Evolutionary conservation across 805 yeast species (phyloP).

Genomic region (Candida koratica): DNA sequence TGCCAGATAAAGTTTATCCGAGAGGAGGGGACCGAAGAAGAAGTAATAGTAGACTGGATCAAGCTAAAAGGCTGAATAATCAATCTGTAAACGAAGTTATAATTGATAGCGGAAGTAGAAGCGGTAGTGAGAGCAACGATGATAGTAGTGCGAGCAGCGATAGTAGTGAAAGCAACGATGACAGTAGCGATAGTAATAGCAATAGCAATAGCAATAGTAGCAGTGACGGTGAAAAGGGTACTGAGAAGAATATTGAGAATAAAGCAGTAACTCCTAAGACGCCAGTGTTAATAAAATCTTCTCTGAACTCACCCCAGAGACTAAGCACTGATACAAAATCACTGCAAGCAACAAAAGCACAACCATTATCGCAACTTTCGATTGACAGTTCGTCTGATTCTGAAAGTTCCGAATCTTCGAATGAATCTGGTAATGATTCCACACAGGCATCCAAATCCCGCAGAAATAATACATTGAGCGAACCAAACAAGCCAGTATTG

Average conservation of each 20-base stretch:
- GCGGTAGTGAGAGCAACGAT: not conserved
- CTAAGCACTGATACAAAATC: no score
- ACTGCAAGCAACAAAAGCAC: not conserved
- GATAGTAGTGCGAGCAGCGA: slow-evolving; percentile 1
- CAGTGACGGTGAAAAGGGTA: not conserved
- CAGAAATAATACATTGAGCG: not conserved
- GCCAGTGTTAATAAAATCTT: not conserved
- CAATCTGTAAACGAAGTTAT: not conserved
- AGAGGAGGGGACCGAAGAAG: slow-evolving; percentile 1
- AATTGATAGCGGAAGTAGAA: not conserved
- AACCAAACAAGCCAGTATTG: slow-evolving; percentile 5
- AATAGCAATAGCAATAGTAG: not conserved
- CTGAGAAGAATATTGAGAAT: not conserved
- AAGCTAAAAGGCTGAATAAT: slow-evolving; percentile 1
- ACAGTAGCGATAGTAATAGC: no score
- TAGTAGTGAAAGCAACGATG: no score
- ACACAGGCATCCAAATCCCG: no score
- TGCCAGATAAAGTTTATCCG: slow-evolving; percentile 12
- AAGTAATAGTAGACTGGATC: not conserved
- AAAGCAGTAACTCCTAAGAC: not conserved
- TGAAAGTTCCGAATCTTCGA: slow-evolving; percentile 11
- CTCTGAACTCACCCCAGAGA: not conserved
- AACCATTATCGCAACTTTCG: not conserved
- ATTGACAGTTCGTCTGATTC: not conserved
- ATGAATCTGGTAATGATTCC: slow-evolving; percentile 3